Evolutionary conservation across 495 filamentous ascomycete species (phyloP).

Genomic region (Halenospora varia): DNA sequence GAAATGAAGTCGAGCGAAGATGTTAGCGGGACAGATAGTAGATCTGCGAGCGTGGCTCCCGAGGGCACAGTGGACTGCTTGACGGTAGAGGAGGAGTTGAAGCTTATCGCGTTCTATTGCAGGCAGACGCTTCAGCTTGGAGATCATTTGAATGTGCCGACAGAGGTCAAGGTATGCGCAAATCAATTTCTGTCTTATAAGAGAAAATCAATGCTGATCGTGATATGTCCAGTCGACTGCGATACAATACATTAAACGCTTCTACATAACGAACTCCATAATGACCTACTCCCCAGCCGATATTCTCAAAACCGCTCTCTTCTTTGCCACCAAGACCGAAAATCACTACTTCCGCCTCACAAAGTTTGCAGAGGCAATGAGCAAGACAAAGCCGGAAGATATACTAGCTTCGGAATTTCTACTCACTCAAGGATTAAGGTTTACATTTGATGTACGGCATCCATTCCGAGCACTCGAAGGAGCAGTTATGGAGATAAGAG

Average conservation of each 20-base stretch:
- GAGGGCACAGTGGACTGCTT: slow-evolving; percentile 65
- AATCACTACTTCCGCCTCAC: slow-evolving; percentile 69
- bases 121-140: slow-evolving; percentile 69
- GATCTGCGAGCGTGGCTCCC: slow-evolving; percentile 11
- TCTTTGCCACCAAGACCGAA: slow-evolving; percentile 90
- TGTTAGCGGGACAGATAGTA: slow-evolving; percentile 24
- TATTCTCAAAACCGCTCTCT: slow-evolving; percentile 82
- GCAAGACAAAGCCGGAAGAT: slow-evolving; percentile 65
- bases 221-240: slow-evolving; percentile 64
- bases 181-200: neutral
- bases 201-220: neutral
- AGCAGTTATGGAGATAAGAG: slow-evolving; percentile 73
- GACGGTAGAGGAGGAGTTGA: slow-evolving; percentile 75
- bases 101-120: slow-evolving; percentile 76
- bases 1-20: slow-evolving; percentile 33
- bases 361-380: slow-evolving; percentile 53
- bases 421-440: slow-evolving; percentile 87
- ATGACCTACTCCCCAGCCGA: slow-evolving; percentile 91
- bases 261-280: slow-evolving; percentile 89
- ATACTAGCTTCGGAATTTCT: slow-evolving; percentile 88
- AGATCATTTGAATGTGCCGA: slow-evolving; percentile 71
- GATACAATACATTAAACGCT: slow-evolving; percentile 85
- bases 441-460: slow-evolving; percentile 88
- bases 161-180: slow-evolving; percentile 65
- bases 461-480: slow-evolving; percentile 86